Evolutionary conservation across 2,329 filamentous ascomycete species (phyloP), one percentile per base, ranked within the genome.

Genomic region (Diaporthe citriasiana): DNA sequence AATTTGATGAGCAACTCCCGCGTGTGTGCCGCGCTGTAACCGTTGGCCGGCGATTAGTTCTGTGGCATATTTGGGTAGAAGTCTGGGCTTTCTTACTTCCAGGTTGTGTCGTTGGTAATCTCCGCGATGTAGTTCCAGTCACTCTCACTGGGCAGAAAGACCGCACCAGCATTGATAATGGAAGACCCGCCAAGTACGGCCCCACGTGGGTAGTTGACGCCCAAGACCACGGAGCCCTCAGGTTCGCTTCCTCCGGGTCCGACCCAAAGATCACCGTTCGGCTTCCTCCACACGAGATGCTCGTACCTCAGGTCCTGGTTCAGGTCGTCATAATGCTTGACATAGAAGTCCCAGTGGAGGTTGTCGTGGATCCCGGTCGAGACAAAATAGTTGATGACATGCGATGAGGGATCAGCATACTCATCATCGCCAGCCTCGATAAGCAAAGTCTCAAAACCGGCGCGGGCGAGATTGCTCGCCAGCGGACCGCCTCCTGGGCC

Each of bases 391-490:
- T 65, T 8, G 13, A 50, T 65, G 27, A 65, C 60, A 50, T 50
- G 25, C 5, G 42, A 17, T 13, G 60, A n/a, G 27, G 60, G 60
- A 45, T 65, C 60, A 3, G 60, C 60, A 35, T 50, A 45, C 75
- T 90, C 86, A 77, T 92, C 89, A 74, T 89, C 88, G 70, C 89
- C 89, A 33, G 89, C 89, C 77, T 91, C 89, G 50, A 91, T 35
- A 3, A 71, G 53, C 9, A 71, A 27, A 17, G 42, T 47, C 17
- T 55, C 56, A 30, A 59, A 59, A 5, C 69, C 69, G 22, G 69
- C 69, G 40, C 51, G 51, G 53, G 69, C 69, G 30, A 71, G 69
- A 19, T 57, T 55, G 42, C 51, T 57, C 40, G 69, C 69, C 25
- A 71, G 33, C 9, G 69, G 69, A 47, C 69, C 69, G 33, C 69